Conservation (phyloP, 352 stramenopile species). For the Pythium apleroticum region DNA sequence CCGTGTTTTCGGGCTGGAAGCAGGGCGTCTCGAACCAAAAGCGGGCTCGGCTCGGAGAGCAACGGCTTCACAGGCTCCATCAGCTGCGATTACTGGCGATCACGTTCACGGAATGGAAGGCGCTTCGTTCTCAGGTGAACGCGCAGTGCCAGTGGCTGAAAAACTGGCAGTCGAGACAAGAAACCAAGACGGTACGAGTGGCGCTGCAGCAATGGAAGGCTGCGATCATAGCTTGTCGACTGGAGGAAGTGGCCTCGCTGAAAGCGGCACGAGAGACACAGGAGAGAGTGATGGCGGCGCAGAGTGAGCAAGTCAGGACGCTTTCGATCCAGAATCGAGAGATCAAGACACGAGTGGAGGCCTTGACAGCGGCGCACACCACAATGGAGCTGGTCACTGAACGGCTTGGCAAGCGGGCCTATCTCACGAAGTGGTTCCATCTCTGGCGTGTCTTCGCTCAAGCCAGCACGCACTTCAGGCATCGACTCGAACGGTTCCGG, state of each 20-base stretch:
- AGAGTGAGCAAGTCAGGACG: background rate
- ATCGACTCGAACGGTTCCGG: background rate
- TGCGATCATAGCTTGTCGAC: background rate
- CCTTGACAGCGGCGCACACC: background rate
- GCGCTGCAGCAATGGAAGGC: slow-evolving; percentile 15
- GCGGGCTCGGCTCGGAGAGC: background rate
- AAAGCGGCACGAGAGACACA: background rate
- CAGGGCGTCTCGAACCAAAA: slow-evolving; percentile 7
- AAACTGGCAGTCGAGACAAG: background rate
- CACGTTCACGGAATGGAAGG: slow-evolving; percentile 10
- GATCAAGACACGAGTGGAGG: background rate
- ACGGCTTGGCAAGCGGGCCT: background rate
- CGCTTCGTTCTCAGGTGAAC: background rate
- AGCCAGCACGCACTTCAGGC: no score
- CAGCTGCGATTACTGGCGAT: slow-evolving; percentile 4
- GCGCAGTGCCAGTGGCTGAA: slow-evolving; percentile 10
- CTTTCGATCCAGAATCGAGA: background rate
- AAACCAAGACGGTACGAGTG: background rate
- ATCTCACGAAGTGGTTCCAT: background rate
- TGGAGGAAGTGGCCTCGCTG: background rate
- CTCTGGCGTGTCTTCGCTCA: background rate
- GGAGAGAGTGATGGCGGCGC: background rate
- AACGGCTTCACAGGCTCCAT: slow-evolving; percentile 11
- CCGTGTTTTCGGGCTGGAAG: slow-evolving; percentile 11
- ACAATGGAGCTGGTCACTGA: background rate